A percentile compares a stretch with the other conserved stretches of the same genome.
Conservation (phyloP, 2,329 filamentous ascomycete genomes). For the Gyromitra esculenta region DNA sequence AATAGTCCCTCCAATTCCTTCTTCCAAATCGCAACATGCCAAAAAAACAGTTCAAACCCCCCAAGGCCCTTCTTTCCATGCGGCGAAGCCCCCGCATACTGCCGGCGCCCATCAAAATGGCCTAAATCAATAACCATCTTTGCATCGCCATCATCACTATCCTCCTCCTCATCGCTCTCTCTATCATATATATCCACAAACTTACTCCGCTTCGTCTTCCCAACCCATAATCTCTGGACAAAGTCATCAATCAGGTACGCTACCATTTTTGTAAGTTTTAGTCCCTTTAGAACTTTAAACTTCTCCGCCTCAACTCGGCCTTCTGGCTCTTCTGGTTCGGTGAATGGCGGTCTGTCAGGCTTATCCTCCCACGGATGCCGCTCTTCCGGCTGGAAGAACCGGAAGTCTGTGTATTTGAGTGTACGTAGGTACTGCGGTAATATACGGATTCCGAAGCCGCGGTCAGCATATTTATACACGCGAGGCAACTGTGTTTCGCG, state of each 20-base stretch:
- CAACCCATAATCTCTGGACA: constrained; percentile 48
- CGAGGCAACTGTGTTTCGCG: constrained; percentile 43
- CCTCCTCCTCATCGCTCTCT: constrained; percentile 12
- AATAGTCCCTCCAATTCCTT: constrained; percentile 25
- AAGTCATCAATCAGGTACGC: constrained; percentile 52
- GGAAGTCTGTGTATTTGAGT: constrained; percentile 35
- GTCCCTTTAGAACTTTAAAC: constrained; percentile 20
- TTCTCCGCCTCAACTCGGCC: constrained; percentile 26
- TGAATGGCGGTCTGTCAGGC: too few relatives aligned
- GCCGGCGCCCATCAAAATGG: constrained; percentile 26
- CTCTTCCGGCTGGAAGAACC: background rate
- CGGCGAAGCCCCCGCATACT: constrained; percentile 14
- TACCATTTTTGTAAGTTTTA: constrained; percentile 49
- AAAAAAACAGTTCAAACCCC: constrained; percentile 56
- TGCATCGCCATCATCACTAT: constrained; percentile 6
- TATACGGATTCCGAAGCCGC: constrained; percentile 58
- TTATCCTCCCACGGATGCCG: background rate
- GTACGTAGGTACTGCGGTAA: constrained; percentile 29
- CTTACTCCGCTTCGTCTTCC: constrained; percentile 10
- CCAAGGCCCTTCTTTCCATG: constrained; percentile 53
- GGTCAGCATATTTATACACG: constrained; percentile 58
- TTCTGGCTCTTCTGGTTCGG: background rate
- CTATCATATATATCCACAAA: constrained; percentile 14
- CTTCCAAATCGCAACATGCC: constrained; percentile 54
- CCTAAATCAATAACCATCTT: constrained; percentile 14